Conservation (phyloP, 768 basidiomycete genomes). For the Lactarius vividus region DNA sequence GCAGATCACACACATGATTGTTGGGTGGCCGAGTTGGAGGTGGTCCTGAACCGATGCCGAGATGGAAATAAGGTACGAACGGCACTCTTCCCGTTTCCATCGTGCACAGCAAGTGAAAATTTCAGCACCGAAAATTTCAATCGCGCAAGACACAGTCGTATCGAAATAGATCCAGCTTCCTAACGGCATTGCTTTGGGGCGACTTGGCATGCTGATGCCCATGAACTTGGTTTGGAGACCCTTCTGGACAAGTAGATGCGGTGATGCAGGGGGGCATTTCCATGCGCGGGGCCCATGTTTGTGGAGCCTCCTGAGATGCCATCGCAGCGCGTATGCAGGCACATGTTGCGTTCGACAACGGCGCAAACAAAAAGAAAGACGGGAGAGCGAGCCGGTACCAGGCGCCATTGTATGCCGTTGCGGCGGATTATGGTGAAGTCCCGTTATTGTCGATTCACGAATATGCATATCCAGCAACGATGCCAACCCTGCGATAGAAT, state of each 20-base stretch:
- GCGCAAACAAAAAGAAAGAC: conserved; percentile 2
- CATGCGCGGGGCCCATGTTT: conserved; percentile 7
- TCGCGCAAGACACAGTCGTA: conserved; percentile 26
- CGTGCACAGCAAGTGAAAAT: conserved; percentile 25
- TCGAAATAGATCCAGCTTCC: conserved; percentile 27
- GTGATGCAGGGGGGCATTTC: too few species aligned
- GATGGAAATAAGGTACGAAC: conserved; percentile 30
- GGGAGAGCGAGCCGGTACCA: not conserved
- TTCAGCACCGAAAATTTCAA: conserved; percentile 24
- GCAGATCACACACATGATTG: too few species aligned
- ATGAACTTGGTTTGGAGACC: conserved; percentile 7
- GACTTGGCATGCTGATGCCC: conserved; percentile 8
- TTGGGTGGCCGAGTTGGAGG: conserved; percentile 26
- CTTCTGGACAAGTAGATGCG: conserved; percentile 8
- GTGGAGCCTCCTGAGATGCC: conserved; percentile 5
- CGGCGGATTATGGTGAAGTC: too few species aligned
- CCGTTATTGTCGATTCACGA: too few species aligned
- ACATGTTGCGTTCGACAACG: conserved; percentile 1
- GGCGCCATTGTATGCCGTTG: too few species aligned
- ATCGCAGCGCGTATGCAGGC: not conserved
- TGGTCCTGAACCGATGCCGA: conserved; percentile 23
- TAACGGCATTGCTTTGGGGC: conserved; percentile 20
- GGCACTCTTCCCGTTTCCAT: conserved; percentile 16
- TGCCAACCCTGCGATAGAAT: too few species aligned
- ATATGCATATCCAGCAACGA: too few species aligned